A percentile compares a stretch with the other conserved stretches of the same genome.
phyloP scores from a whole-genome alignment of 805 yeast genomes.

The Sugiyamaella boreocaroliniensis region DNA sequence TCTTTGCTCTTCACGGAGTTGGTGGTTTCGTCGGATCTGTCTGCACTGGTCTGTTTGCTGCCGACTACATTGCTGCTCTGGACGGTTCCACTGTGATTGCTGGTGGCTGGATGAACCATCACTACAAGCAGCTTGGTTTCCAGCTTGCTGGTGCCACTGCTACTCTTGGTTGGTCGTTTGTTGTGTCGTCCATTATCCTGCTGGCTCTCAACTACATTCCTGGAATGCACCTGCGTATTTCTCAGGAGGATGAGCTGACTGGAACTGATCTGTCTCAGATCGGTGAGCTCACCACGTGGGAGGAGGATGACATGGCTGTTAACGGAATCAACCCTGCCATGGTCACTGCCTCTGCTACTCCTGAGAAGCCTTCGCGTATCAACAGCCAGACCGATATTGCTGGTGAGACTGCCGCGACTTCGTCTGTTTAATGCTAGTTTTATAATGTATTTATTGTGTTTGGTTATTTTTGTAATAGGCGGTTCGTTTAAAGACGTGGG shows the following conservation, averaged over 20 bases:
- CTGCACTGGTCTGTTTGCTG: slow-evolving; percentile 88
- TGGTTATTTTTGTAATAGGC: neutral
- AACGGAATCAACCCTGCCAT: neutral
- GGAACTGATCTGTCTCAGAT: slow-evolving; percentile 90
- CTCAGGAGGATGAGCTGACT: slow-evolving; percentile 80
- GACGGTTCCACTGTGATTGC: slow-evolving; percentile 60
- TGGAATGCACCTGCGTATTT: slow-evolving; percentile 72
- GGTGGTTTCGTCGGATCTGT: slow-evolving; percentile 85
- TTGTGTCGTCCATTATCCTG: slow-evolving; percentile 64
- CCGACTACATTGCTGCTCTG: slow-evolving; percentile 80
- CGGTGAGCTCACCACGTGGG: slow-evolving; percentile 69
- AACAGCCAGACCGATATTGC: neutral
- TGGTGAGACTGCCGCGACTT: neutral
- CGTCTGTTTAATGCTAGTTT: neutral
- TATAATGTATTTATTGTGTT: neutral
- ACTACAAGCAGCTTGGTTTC: slow-evolving; percentile 84
- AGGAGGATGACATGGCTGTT: slow-evolving; percentile 11
- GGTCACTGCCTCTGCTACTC: neutral
- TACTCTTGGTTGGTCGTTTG: slow-evolving; percentile 73
- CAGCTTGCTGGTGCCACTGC: slow-evolving; percentile 82
- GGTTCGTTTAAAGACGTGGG: no score
- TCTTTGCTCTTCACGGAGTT: slow-evolving; percentile 86
- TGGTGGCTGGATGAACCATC: slow-evolving; percentile 94
- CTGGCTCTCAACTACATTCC: slow-evolving; percentile 74
- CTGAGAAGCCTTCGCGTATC: slow-evolving; percentile 1